These are phyloP conservation scores for Polyporus arcularius DNA, from an alignment of 768 basidiomycete genomes.

Conservation along the genomic window DNA sequence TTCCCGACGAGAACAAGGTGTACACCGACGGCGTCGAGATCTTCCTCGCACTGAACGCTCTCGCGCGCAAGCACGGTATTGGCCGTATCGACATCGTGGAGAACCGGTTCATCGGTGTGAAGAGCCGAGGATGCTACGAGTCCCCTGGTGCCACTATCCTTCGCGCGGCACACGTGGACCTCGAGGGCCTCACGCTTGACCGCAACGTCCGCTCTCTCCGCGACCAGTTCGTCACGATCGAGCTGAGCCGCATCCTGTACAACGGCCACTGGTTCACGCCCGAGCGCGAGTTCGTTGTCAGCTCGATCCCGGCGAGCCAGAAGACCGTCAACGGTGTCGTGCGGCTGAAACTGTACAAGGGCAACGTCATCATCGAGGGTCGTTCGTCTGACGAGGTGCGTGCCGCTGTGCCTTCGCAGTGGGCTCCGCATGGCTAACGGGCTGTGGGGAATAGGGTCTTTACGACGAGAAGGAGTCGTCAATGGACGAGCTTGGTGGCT, in stretches of 20 bases:
- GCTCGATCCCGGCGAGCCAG: constrained; percentile 91
- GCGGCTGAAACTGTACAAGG: constrained; percentile 90
- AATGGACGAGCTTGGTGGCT: constrained; percentile 99
- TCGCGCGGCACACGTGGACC: constrained; percentile 91
- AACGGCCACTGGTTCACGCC: constrained; percentile 99
- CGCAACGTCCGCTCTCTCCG: constrained; percentile 93
- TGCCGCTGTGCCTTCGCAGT: neutral
- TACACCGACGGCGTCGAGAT: constrained; percentile 94
- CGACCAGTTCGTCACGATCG: constrained; percentile 93
- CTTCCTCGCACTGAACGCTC: constrained; percentile 87
- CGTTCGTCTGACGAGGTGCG: constrained; percentile 82
- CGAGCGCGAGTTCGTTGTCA: constrained; percentile 92
- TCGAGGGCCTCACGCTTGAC: constrained; percentile 98
- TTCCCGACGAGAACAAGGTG: constrained; percentile 53
- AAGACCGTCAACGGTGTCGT: constrained; percentile 95
- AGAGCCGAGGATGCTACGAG: constrained; percentile 99
- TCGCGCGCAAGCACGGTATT: constrained; percentile 93
- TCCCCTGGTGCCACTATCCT: constrained; percentile 96
- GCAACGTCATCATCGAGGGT: constrained; percentile 93
- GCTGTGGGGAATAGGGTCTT: constrained; percentile 58
- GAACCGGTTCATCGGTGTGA: constrained; percentile 99
- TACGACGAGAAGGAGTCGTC: constrained; percentile 96
- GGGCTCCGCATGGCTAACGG: neutral
- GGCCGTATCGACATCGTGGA: constrained; percentile 99
- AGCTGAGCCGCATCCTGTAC: constrained; percentile 90